These are phyloP conservation scores for Coemansia sp. DNA, from an alignment of 192 early-diverging fungal genomes.

Conservation along the genomic window DNA sequence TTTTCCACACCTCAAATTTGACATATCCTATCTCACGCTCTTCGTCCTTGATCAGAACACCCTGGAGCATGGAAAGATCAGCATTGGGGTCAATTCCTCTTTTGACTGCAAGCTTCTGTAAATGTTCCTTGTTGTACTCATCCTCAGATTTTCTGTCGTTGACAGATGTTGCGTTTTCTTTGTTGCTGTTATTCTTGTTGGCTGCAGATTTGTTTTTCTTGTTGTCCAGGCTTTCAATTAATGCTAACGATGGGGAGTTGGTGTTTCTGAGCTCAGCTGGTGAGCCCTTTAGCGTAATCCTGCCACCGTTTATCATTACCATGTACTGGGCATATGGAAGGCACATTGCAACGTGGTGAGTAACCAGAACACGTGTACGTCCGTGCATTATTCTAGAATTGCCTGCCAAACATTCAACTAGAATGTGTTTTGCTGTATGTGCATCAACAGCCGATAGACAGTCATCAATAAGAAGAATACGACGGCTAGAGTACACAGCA, in stretches of 20 bases:
- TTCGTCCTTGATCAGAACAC: slow-evolving; percentile 79
- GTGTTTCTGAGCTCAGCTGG: slow-evolving; percentile 5
- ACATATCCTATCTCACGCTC: slow-evolving; percentile 76
- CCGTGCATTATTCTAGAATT: slow-evolving; percentile 55
- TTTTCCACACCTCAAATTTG: slow-evolving; percentile 66
- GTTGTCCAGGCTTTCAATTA: not conserved
- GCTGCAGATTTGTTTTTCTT: not conserved
- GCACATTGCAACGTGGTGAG: slow-evolving; percentile 73
- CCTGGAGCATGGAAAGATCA: slow-evolving; percentile 24
- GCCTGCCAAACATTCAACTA: slow-evolving; percentile 69
- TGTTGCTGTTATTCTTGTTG: not conserved
- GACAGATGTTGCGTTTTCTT: not conserved
- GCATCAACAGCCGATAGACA: slow-evolving; percentile 91
- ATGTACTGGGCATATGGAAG: slow-evolving; percentile 39
- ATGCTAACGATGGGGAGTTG: not conserved
- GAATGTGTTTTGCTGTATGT: slow-evolving; percentile 83
- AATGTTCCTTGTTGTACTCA: slow-evolving; percentile 20
- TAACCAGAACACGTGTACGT: slow-evolving; percentile 83
- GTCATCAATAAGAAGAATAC: slow-evolving; percentile 78
- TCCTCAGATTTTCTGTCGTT: slow-evolving; percentile 25
- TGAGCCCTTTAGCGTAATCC: slow-evolving; percentile 43
- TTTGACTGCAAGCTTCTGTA: slow-evolving; percentile 29
- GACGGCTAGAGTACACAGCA: slow-evolving; percentile 72
- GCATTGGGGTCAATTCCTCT: slow-evolving; percentile 35
- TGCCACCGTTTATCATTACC: slow-evolving; percentile 35